A percentile compares a stretch with the other conserved stretches of the same genome.
Conservation (phyloP, 2,329 filamentous ascomycete genomes). For the Neonectria magnoliae region DNA sequence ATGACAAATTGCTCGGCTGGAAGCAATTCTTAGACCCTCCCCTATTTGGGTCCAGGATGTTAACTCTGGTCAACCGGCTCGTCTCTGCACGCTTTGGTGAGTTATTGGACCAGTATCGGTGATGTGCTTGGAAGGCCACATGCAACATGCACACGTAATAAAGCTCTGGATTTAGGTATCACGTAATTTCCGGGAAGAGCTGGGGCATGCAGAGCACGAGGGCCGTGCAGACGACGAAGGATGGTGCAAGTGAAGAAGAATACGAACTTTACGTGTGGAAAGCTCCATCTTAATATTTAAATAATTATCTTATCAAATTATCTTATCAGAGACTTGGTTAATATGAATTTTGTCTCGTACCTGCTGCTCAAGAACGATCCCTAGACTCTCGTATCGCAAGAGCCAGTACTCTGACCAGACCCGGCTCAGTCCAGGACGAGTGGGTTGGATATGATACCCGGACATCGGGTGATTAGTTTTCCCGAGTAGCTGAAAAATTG, state of each 20-base stretch:
- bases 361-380: no score
- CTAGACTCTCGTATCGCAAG: no score
- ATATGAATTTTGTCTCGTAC: background rate
- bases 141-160: slow-evolving; percentile 9
- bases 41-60: background rate
- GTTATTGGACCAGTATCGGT: background rate
- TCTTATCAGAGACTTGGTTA: background rate
- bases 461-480: slow-evolving; percentile 17
- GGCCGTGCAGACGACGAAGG: slow-evolving; percentile 5
- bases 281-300: background rate
- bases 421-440: background rate
- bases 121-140: background rate
- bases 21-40: background rate
- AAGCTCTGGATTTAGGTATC: slow-evolving; percentile 14
- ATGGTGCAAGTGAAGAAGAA: slow-evolving; percentile 3
- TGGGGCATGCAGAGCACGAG: slow-evolving; percentile 1
- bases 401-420: background rate
- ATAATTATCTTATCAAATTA: background rate
- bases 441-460: background rate
- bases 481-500: slow-evolving; percentile 38
- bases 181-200: slow-evolving; percentile 9
- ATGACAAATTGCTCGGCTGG: background rate
- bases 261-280: slow-evolving; percentile 4
- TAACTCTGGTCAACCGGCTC: background rate
- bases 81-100: background rate